These are phyloP conservation scores for Entamoeba dispar DNA, from an alignment of 208 protist species.

Conservation along the genomic window DNA sequence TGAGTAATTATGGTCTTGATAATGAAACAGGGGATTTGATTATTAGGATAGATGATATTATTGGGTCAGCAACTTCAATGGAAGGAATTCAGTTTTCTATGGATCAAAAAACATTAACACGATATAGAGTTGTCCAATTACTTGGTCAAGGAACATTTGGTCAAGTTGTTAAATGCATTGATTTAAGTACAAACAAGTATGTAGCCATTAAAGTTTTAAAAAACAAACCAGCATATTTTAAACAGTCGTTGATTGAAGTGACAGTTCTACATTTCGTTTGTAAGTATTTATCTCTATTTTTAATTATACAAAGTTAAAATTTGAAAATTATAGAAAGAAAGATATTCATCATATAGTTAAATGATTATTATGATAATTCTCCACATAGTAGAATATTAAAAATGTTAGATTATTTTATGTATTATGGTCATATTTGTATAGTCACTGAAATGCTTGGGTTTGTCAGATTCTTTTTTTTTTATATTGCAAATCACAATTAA, in stretches of 20 bases:
- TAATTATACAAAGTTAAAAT: no score
- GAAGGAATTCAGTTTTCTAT: background rate
- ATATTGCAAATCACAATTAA: no score
- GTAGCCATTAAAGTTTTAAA: slow-evolving; percentile 32
- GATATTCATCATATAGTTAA: background rate
- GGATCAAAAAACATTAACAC: background rate
- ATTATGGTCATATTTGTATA: slow-evolving; percentile 21
- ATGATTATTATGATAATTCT: background rate
- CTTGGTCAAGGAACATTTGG: slow-evolving; percentile 62
- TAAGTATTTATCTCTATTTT: background rate
- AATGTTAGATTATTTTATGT: slow-evolving; percentile 1
- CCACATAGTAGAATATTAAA: background rate
- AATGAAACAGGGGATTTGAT: background rate
- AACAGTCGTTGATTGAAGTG: slow-evolving; percentile 26
- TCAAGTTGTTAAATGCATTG: slow-evolving; percentile 50
- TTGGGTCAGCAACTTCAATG: background rate
- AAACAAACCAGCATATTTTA: slow-evolving; percentile 30
- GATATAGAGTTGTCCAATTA: background rate
- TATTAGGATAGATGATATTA: background rate
- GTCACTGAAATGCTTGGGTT: background rate
- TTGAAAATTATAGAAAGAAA: no score
- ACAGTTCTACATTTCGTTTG: slow-evolving; percentile 18
- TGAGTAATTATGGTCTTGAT: background rate
- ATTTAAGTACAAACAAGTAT: slow-evolving; percentile 6
- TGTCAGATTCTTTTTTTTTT: background rate